Evolutionary conservation across 345 rosid genomes (phyloP), one percentile per base, ranked within the genome.

Genomic region (Clausena lansium): DNA sequence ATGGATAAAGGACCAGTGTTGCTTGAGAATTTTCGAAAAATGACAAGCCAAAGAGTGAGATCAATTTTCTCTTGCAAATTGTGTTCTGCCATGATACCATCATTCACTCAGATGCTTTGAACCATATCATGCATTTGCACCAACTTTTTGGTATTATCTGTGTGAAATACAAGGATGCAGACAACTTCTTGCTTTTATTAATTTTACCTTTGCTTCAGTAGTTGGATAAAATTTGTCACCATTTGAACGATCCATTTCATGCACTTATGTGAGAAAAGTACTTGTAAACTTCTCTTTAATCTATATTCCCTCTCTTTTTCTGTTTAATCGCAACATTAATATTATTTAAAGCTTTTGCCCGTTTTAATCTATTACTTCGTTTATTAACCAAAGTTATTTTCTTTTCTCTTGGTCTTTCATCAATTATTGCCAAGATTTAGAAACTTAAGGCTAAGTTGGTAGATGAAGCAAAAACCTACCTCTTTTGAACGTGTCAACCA

Each of bases 21-120:
- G 78, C 76, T 67, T 25, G 81, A 84, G 64, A 76, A 85, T 76
- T 73, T 77, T 79, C 38, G 78, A 67, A 81, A 76, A 28, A 74
- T 70, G 50, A 90, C 86, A 73, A 76, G 77, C 73, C 78, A 84
- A 70, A 85, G 62, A 85, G 93, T 90, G 63, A 81, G 83, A 24
- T 38, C 55, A 19, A 22, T 66, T 30, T 74, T 67, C 73, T 15
- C 5, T 67, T 55, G 67, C 2, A 67, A 19, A 45, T n/a, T 38
- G 9, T 50, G 63, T 47, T 68, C 58, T 50, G 25, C 17, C 17
- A 25, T 70, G 50, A 47, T 77, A 17, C 55, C 58, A 28, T 24
- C 17, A 9, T 59, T 58, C 30, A 3, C 14, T 57, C 33, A 32
- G 3, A 22, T 5, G 14, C 66, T 76, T 35, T 61, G 63, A 58